phyloP scores from a whole-genome alignment of 345 rosid species.

The Eucalyptus erythrocorys region DNA sequence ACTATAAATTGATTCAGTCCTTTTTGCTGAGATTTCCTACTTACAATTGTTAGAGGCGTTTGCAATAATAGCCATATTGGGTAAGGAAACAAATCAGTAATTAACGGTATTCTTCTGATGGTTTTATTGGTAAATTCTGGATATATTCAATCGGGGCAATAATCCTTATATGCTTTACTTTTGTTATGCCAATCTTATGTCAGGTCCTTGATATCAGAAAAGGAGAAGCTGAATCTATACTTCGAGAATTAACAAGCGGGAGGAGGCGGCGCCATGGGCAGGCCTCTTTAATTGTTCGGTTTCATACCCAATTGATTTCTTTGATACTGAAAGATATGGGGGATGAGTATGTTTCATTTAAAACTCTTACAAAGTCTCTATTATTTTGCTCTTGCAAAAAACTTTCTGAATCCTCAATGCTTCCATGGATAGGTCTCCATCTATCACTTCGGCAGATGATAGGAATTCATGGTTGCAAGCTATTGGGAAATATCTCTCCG shows the following conservation, averaged over 20 bases:
- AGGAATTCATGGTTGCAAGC: conserved; percentile 43
- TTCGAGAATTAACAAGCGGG: conserved; percentile 48
- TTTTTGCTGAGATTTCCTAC: neutral
- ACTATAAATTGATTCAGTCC: neutral
- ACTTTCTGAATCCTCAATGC: neutral
- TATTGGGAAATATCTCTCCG: conserved; percentile 1
- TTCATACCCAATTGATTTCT: conserved; percentile 43
- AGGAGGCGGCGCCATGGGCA: conserved; percentile 36
- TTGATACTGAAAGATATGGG: conserved; percentile 38
- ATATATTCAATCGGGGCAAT: neutral
- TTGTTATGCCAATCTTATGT: neutral
- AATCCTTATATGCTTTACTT: neutral
- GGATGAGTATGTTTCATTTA: conserved; percentile 28
- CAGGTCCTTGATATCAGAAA: conserved; percentile 63
- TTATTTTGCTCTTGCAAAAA: neutral
- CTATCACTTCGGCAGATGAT: conserved; percentile 24
- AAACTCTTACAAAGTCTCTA: neutral
- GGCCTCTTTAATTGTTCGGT: conserved; percentile 34
- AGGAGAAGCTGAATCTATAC: conserved; percentile 57
- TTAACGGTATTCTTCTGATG: neutral
- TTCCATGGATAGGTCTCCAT: conserved; percentile 27
- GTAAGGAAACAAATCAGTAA: neutral
- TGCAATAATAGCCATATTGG: neutral
- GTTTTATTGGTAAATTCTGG: neutral
- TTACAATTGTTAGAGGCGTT: neutral